Conservation (phyloP, 2,329 filamentous ascomycete genomes). For the Alternaria postmessia region DNA sequence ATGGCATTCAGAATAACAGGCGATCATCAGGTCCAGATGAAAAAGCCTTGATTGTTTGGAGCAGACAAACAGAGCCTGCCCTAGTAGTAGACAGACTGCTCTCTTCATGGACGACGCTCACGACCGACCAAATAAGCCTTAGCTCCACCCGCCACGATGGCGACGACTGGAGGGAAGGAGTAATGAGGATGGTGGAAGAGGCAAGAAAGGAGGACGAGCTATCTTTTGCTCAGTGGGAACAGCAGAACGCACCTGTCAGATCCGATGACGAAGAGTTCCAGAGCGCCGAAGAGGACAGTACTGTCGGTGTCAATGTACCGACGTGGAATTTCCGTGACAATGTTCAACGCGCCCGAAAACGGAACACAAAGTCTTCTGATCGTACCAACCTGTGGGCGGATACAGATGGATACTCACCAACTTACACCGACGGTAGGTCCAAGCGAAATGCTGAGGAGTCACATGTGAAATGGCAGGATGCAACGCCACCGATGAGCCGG, state of each 20-base stretch:
- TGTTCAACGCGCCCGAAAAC: background rate
- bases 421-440: background rate
- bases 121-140: slow-evolving; percentile 13
- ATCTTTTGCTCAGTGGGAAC: slow-evolving; percentile 8
- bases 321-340: slow-evolving; percentile 1
- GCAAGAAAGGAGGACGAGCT: background rate
- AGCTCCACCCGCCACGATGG: slow-evolving; percentile 13
- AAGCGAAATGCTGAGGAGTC: background rate
- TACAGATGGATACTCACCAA: background rate
- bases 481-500: background rate
- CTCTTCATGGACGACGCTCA: slow-evolving; percentile 23
- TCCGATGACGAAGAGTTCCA: slow-evolving; percentile 2
- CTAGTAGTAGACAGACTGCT: slow-evolving; percentile 28
- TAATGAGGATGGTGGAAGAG: background rate
- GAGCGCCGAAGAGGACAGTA: background rate
- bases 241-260: background rate
- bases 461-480: background rate
- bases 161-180: slow-evolving; percentile 2
- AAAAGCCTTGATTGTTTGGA: slow-evolving; percentile 9
- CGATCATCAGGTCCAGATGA: background rate
- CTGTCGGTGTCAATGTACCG: background rate
- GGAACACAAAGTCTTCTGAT: background rate
- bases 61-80: slow-evolving; percentile 18
- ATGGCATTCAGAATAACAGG: background rate
- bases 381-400: background rate